A percentile compares a stretch with the other conserved stretches of the same genome.
These are phyloP conservation scores for Aspergillus ostianus DNA, from an alignment of 495 filamentous ascomycete species.

Conservation along the genomic window DNA sequence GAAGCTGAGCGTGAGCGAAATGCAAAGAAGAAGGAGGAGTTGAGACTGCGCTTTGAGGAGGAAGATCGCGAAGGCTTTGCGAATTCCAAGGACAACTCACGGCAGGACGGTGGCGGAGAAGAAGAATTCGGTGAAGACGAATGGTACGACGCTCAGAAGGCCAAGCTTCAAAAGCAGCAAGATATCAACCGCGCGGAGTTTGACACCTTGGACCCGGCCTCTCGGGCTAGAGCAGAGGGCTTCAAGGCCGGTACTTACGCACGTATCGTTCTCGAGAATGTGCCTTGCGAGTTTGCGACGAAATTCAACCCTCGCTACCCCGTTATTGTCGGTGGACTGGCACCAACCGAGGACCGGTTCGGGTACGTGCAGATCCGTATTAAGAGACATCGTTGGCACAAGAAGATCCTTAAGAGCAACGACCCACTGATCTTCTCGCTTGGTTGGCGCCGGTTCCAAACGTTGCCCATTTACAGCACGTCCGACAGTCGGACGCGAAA, in stretches of 20 bases:
- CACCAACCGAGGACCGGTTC: slow-evolving; percentile 90
- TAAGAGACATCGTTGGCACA: slow-evolving; percentile 97
- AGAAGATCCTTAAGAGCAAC: slow-evolving; percentile 97
- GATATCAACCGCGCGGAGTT: slow-evolving; percentile 94
- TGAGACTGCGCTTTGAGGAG: slow-evolving; percentile 92
- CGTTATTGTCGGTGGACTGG: slow-evolving; percentile 83
- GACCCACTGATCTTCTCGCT: slow-evolving; percentile 96
- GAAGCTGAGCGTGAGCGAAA: slow-evolving; percentile 89
- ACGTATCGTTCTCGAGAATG: slow-evolving; percentile 79
- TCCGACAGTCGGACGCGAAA: slow-evolving; percentile 90
- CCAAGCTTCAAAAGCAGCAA: slow-evolving; percentile 87
- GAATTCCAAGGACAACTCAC: slow-evolving; percentile 74
- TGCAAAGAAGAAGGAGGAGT: slow-evolving; percentile 87
- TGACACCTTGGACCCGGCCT: slow-evolving; percentile 74
- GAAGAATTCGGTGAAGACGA: slow-evolving; percentile 92
- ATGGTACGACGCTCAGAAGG: slow-evolving; percentile 97
- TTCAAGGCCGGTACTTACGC: slow-evolving; percentile 92
- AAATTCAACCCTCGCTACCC: slow-evolving; percentile 84
- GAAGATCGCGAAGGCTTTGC: slow-evolving; percentile 92
- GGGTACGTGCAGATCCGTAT: slow-evolving; percentile 94
- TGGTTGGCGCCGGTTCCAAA: slow-evolving; percentile 96
- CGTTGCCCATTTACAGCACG: slow-evolving; percentile 88
- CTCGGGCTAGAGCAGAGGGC: slow-evolving; percentile 80
- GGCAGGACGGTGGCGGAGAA: slow-evolving; percentile 56
- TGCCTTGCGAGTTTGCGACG: slow-evolving; percentile 88